Evolutionary conservation across 2,329 filamentous ascomycete genomes (phyloP).

Genomic region (Clonostachys rosea): DNA sequence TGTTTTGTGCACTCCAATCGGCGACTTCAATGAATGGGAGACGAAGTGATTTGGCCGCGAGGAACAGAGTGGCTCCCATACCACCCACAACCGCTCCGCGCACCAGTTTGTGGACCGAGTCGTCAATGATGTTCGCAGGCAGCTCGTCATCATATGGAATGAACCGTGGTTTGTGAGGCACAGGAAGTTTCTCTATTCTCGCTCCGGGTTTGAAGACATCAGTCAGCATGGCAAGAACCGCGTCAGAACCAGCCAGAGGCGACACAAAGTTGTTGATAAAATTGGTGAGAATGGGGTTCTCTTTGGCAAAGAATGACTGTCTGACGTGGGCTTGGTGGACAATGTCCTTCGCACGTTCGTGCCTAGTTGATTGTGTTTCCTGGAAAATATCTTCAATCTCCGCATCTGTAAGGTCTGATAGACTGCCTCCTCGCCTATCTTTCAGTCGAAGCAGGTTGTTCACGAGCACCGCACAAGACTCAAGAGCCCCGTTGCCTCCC

Average conservation of each 20-base stretch:
- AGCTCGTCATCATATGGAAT: background rate
- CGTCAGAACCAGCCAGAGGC: background rate
- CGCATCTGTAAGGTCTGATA: background rate
- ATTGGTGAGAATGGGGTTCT: background rate
- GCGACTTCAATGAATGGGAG: no score
- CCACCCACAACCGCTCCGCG: background rate
- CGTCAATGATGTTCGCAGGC: background rate
- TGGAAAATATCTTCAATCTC: constrained; percentile 3
- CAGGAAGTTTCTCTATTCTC: background rate
- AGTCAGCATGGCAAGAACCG: no score
- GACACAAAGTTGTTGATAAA: background rate
- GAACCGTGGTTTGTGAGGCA: background rate
- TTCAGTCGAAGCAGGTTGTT: constrained; percentile 4
- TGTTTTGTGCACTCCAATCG: no score
- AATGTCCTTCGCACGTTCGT: no score
- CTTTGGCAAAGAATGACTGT: background rate
- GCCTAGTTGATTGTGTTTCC: constrained; percentile 9
- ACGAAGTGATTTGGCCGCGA: background rate
- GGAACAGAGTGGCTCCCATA: background rate
- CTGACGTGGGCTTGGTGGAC: no score
- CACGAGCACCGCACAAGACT: constrained; percentile 11
- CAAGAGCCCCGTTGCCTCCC: constrained; percentile 16
- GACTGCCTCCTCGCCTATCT: background rate
- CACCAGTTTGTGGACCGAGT: background rate
- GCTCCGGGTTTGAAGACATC: no score